phyloP scores from a whole-genome alignment of 2,329 filamentous ascomycete genomes.

The Colletotrichum tropicicola region DNA sequence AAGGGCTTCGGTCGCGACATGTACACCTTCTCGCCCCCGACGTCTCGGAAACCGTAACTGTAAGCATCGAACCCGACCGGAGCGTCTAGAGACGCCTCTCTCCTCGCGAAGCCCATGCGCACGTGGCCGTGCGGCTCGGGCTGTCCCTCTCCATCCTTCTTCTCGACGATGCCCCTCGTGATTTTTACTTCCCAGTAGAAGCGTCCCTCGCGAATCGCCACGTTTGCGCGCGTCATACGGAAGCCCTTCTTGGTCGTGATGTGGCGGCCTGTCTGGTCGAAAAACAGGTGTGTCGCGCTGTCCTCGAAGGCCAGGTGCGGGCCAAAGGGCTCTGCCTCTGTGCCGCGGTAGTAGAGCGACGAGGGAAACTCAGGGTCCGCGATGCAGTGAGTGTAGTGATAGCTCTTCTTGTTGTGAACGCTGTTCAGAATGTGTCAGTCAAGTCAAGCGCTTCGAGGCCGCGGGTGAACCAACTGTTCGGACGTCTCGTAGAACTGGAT shows the following conservation, averaged over 20 bases:
- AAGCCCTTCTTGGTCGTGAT: conserved; percentile 94
- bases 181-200: conserved; percentile 97
- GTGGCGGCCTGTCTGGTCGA: conserved; percentile 77
- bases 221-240: conserved; percentile 89
- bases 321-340: conserved; percentile 84
- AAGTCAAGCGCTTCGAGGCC: neutral
- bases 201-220: conserved; percentile 86
- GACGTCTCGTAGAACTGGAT: conserved; percentile 70
- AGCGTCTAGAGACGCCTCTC: conserved; percentile 83
- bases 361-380: conserved; percentile 88
- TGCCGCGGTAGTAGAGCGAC: conserved; percentile 88
- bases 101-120: conserved; percentile 85
- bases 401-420: conserved; percentile 75
- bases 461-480: conserved; percentile 65
- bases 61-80: conserved; percentile 91
- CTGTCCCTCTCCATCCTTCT: conserved; percentile 49
- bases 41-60: conserved; percentile 92
- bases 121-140: conserved; percentile 69
- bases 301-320: conserved; percentile 94
- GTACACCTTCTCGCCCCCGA: conserved; percentile 89
- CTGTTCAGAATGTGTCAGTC: conserved; percentile 41
- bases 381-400: conserved; percentile 90
- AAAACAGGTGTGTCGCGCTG: conserved; percentile 83
- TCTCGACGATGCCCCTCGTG: conserved; percentile 74
- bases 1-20: conserved; percentile 94